A percentile compares a stretch with the other conserved stretches of the same genome.
These are phyloP conservation scores for Blepharisma stoltei DNA, from an alignment of 73 alveolate species.

Conservation along the genomic window DNA sequence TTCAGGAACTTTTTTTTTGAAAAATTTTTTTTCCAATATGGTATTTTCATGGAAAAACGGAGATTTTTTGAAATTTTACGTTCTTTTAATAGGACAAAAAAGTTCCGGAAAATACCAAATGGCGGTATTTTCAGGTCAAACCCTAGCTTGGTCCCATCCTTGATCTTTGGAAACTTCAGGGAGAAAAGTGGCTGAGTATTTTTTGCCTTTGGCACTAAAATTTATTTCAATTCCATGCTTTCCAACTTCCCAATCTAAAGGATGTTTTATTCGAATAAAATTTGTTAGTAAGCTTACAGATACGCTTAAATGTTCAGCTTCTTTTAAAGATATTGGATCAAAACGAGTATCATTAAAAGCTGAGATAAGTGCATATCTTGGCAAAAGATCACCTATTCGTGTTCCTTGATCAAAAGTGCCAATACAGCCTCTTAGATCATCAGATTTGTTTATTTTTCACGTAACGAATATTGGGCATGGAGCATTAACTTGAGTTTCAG, in stretches of 20 bases:
- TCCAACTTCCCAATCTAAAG: conserved; percentile 90
- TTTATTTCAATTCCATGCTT: conserved; percentile 92
- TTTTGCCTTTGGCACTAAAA: conserved; percentile 60
- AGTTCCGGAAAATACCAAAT: too few species aligned
- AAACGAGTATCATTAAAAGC: conserved; percentile 90
- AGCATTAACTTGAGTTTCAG: conserved; percentile 38
- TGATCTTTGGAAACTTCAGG: conserved; percentile 95
- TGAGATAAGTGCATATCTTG: conserved; percentile 67
- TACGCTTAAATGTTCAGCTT: conserved; percentile 61
- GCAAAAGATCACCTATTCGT: conserved; percentile 55
- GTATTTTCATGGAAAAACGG: too few species aligned
- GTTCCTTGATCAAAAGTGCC: conserved; percentile 79
- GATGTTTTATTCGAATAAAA: conserved; percentile 69
- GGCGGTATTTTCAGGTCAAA: too few species aligned
- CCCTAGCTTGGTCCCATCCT: conserved; percentile 85
- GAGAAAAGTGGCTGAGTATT: conserved; percentile 79
- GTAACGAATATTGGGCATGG: conserved; percentile 90
- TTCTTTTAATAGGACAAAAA: too few species aligned
- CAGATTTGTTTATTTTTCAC: conserved; percentile 74
- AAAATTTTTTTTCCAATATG: too few species aligned
- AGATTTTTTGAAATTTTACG: too few species aligned
- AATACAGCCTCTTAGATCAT: conserved; percentile 93
- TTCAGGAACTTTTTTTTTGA: too few species aligned
- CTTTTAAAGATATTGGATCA: conserved; percentile 69
- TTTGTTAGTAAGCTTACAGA: conserved; percentile 79